A percentile compares a stretch with the other conserved stretches of the same genome.
phyloP scores from a whole-genome alignment of 345 rosid species.

The Eutrema heterophyllum region DNA sequence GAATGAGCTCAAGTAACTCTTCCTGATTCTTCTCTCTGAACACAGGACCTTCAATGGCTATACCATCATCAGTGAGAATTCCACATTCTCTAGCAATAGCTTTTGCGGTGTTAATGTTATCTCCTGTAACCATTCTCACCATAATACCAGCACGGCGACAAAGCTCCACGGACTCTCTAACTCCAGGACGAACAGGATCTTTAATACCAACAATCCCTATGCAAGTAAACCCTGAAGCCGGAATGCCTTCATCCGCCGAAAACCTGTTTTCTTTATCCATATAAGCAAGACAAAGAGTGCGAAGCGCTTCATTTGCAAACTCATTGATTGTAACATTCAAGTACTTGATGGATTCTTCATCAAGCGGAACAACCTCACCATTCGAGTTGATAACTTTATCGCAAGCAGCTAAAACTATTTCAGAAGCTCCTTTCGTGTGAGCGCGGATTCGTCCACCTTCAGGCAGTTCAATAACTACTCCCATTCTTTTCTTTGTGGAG shows the following conservation, averaged over 20 bases:
- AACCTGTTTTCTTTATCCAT: constrained; percentile 51
- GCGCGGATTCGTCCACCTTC: constrained; percentile 52
- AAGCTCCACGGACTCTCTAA: constrained; percentile 74
- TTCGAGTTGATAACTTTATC: constrained; percentile 59
- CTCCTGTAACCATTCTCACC: constrained; percentile 94
- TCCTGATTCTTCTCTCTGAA: constrained; percentile 74
- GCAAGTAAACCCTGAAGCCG: constrained; percentile 61
- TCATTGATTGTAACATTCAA: constrained; percentile 65
- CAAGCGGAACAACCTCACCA: constrained; percentile 68
- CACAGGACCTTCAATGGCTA: constrained; percentile 87
- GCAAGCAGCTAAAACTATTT: constrained; percentile 77
- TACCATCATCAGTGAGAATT: constrained; percentile 75
- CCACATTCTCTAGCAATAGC: constrained; percentile 95
- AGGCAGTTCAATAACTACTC: constrained; percentile 66
- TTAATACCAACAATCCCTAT: constrained; percentile 85
- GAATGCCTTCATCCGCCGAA: constrained; percentile 46
- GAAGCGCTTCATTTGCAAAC: constrained; percentile 80
- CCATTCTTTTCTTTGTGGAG: constrained; percentile 89
- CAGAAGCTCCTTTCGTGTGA: constrained; percentile 88
- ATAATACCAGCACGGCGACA: constrained; percentile 83
- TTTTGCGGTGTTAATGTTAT: constrained; percentile 84
- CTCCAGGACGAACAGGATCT: constrained; percentile 95
- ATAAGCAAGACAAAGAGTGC: constrained; percentile 79
- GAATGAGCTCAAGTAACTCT: constrained; percentile 63
- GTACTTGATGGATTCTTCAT: constrained; percentile 47